These are phyloP conservation scores for Sclerotiophoma versabilis DNA, from an alignment of 2,329 filamentous ascomycete species.

Conservation along the genomic window DNA sequence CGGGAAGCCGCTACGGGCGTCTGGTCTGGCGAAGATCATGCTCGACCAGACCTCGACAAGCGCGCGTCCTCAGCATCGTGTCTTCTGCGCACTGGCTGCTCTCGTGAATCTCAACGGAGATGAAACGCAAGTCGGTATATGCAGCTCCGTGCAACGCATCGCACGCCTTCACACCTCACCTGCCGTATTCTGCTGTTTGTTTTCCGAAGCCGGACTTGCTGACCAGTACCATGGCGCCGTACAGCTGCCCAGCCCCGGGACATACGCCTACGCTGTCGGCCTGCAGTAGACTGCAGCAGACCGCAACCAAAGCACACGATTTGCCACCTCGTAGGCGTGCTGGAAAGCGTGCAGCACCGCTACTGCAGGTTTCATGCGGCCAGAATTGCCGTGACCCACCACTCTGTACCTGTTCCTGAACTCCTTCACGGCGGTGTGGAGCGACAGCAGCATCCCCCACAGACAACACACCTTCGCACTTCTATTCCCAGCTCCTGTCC, in stretches of 20 bases:
- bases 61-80: conserved; percentile 30
- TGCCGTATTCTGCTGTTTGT: conserved; percentile 30
- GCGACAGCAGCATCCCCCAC: conserved; percentile 28
- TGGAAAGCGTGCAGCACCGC: conserved; percentile 27
- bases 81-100: conserved; percentile 30
- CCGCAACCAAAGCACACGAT: conserved; percentile 23
- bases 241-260: conserved; percentile 4
- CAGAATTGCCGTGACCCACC: conserved; percentile 34
- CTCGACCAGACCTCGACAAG: conserved; percentile 13
- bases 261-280: conserved; percentile 15
- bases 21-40: conserved; percentile 39
- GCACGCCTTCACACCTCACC: conserved; percentile 17
- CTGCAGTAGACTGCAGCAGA: conserved; percentile 40
- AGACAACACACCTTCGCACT: conserved; percentile 30
- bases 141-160: conserved; percentile 28
- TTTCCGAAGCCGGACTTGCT: conserved; percentile 30
- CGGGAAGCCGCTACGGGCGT: conserved; percentile 33
- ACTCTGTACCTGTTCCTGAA: conserved; percentile 36
- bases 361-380: conserved; percentile 42
- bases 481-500: conserved; percentile 18
- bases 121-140: conserved; percentile 43
- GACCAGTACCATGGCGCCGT: conserved; percentile 18
- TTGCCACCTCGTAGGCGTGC: conserved; percentile 32
- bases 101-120: conserved; percentile 27
- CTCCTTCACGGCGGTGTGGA: conserved; percentile 39